Conservation (phyloP, 331 rosid species). For the Stylosanthes scabra region DNA sequence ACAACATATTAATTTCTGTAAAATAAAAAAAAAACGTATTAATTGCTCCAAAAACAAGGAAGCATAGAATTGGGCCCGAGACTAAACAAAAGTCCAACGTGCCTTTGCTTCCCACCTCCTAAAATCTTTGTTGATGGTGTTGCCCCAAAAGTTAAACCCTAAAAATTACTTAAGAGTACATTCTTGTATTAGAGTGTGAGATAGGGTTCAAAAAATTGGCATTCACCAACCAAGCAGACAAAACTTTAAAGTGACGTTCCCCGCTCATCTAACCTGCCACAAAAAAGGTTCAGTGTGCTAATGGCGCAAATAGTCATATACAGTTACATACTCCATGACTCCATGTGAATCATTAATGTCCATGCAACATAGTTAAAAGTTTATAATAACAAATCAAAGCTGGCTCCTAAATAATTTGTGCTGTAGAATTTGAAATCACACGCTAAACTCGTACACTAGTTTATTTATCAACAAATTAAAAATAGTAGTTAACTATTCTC, state of each 20-base stretch:
- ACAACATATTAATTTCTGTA: neutral
- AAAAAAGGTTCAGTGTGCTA: neutral
- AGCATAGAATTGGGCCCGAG: conserved; percentile 20
- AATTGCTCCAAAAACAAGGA: neutral
- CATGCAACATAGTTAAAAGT: neutral
- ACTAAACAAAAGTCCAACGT: conserved; percentile 18
- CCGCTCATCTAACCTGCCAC: conserved; percentile 8
- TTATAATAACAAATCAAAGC: conserved; percentile 34
- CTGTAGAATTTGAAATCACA: neutral
- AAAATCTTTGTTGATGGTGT: no score
- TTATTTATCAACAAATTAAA: conserved; percentile 33
- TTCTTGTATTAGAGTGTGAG: neutral
- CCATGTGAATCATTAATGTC: conserved; percentile 36
- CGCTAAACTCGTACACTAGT: conserved; percentile 8
- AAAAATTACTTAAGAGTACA: no score
- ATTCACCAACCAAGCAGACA: conserved; percentile 30
- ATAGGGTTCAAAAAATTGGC: conserved; percentile 23
- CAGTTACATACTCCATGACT: conserved; percentile 22
- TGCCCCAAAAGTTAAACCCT: no score
- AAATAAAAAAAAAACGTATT: no score
- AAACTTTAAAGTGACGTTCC: conserved; percentile 21
- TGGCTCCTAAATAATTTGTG: neutral
- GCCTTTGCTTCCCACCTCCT: neutral
- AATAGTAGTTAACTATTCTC: neutral
- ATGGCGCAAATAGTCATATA: neutral